Conservation (phyloP, 352 stramenopile genomes). For the Globisporangium canariense region DNA sequence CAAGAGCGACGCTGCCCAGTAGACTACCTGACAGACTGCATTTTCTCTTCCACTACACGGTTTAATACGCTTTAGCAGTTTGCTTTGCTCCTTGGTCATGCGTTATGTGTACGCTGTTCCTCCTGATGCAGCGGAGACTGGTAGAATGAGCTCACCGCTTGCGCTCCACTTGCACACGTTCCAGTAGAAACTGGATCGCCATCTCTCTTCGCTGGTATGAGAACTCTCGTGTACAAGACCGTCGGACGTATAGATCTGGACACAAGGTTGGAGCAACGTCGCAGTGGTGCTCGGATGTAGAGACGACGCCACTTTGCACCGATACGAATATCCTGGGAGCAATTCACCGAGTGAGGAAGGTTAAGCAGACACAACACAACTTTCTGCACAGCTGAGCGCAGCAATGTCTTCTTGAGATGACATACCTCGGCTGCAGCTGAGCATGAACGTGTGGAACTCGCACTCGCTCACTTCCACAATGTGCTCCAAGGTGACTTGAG, state of each 20-base stretch:
- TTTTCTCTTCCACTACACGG: not conserved
- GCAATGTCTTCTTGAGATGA: not conserved
- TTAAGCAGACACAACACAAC: not conserved
- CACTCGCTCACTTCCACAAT: constrained; percentile 26
- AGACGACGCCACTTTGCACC: constrained; percentile 35
- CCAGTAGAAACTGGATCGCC: constrained; percentile 48
- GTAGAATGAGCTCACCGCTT: constrained; percentile 24
- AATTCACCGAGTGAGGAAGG: too few species aligned
- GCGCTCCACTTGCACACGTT: constrained; percentile 44
- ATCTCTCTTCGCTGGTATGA: constrained; percentile 19
- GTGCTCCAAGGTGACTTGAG: constrained; percentile 27
- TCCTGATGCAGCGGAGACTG: not conserved
- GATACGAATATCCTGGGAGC: constrained; percentile 27
- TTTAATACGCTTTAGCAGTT: constrained; percentile 1
- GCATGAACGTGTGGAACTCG: constrained; percentile 36
- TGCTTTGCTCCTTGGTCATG: not conserved
- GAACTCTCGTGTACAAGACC: constrained; percentile 40
- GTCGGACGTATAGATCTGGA: constrained; percentile 51
- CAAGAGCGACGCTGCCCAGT: not conserved
- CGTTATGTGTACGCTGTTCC: not conserved
- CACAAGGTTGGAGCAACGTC: constrained; percentile 24
- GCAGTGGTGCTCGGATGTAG: constrained; percentile 17
- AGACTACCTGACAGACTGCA: not conserved
- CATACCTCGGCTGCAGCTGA: constrained; percentile 27
- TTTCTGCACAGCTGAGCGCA: not conserved